These are phyloP conservation scores for Spergularia marina DNA, from an alignment of 148 eudicot genomes.

Conservation along the genomic window DNA sequence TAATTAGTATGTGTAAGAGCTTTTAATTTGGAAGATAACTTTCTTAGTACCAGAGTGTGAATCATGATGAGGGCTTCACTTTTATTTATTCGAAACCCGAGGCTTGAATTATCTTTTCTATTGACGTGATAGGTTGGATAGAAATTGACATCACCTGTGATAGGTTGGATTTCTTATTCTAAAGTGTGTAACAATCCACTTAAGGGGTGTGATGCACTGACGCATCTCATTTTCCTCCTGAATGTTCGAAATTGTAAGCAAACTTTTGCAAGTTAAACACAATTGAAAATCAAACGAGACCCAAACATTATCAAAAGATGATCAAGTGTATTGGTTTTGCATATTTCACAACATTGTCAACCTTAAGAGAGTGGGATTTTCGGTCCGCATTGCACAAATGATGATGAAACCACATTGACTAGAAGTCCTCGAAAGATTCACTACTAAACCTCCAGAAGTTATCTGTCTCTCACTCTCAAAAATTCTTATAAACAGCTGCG, in stretches of 20 bases:
- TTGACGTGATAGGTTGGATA: not conserved
- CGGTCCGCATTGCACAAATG: not conserved
- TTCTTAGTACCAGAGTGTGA: too few species aligned
- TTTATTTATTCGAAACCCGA: too few species aligned
- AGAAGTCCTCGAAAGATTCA: not conserved
- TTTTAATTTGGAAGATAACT: too few species aligned
- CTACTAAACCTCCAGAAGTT: not conserved
- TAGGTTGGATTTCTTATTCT: too few species aligned
- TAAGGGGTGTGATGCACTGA: not conserved
- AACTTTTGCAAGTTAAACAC: not conserved
- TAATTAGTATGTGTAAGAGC: too few species aligned
- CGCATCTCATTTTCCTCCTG: not conserved
- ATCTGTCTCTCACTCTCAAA: too few species aligned
- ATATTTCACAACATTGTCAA: not conserved
- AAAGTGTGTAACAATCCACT: too few species aligned
- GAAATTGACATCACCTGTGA: not conserved
- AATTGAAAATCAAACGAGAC: not conserved
- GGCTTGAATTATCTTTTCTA: too few species aligned
- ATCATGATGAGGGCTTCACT: too few species aligned
- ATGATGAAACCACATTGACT: not conserved
- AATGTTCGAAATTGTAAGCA: not conserved
- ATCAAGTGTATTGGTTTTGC: not conserved
- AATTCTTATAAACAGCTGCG: too few species aligned
- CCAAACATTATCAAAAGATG: not conserved
- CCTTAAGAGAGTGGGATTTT: conserved; percentile 1